phyloP scores from a whole-genome alignment of 2,329 filamentous ascomycete genomes.

The Dactylella cylindrospora region DNA sequence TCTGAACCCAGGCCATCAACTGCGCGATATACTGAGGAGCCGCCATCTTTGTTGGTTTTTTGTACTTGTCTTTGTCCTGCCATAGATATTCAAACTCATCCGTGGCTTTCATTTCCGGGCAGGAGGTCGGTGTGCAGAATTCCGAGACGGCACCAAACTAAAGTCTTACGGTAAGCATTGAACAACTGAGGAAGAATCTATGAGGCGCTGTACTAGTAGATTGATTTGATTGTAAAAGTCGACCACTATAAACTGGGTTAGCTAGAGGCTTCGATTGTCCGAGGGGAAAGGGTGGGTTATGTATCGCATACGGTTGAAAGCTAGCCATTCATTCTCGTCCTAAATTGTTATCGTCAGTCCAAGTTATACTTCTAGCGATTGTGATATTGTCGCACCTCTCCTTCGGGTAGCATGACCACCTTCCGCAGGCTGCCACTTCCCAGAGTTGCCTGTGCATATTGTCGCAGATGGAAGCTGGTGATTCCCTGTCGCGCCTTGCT shows the following conservation, averaged over 20 bases:
- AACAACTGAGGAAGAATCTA: neutral
- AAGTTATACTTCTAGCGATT: no score
- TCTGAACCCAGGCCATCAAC: constrained; percentile 94
- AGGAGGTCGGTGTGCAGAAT: constrained; percentile 95
- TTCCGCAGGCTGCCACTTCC: constrained; percentile 93
- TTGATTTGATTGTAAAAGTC: constrained; percentile 99
- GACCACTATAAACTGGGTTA: constrained; percentile 68
- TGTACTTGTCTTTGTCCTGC: constrained; percentile 93
- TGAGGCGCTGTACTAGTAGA: constrained; percentile 61
- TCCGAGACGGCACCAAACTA: constrained; percentile 94
- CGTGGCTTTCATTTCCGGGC: constrained; percentile 99
- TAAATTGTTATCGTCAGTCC: constrained; percentile 4
- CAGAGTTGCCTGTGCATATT: constrained; percentile 96
- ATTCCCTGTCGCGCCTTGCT: constrained; percentile 82
- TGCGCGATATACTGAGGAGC: constrained; percentile 97
- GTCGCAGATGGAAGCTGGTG: constrained; percentile 87
- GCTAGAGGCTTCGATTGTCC: neutral
- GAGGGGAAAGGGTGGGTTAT: neutral
- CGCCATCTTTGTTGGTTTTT: constrained; percentile 95
- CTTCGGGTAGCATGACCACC: constrained; percentile 93
- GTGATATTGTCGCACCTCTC: constrained; percentile 65
- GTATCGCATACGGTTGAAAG: constrained; percentile 77
- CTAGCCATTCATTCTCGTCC: constrained; percentile 96
- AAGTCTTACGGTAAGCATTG: neutral
- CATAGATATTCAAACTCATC: constrained; percentile 99